Evolutionary conservation across 306 rosid genomes (phyloP).

Genomic region (Lathyrus sativus): DNA sequence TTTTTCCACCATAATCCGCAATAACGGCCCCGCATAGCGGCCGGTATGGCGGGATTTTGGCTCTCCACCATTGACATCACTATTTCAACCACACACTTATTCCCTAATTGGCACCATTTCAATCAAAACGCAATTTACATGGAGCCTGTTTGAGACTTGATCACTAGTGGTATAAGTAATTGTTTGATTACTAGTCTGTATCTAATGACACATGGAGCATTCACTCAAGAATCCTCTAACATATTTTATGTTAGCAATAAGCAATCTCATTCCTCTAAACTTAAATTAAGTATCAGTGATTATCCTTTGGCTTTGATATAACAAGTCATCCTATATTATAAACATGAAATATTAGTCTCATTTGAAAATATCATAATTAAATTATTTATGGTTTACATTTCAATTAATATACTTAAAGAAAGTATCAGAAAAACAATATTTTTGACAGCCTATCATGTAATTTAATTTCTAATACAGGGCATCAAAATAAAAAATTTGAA

Average conservation of each 20-base stretch:
- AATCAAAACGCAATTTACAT: background rate
- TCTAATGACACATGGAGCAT: background rate
- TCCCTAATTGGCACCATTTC: background rate
- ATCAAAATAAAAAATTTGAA: constrained; percentile 7
- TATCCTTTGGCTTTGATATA: background rate
- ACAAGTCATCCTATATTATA: background rate
- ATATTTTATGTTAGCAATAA: constrained; percentile 8
- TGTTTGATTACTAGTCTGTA: background rate
- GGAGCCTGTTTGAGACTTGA: background rate
- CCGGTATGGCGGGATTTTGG: too few relatives aligned
- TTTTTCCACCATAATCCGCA: too few relatives aligned
- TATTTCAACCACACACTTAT: too few relatives aligned
- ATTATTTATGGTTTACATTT: background rate
- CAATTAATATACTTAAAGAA: background rate
- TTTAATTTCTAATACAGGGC: background rate
- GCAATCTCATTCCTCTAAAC: background rate
- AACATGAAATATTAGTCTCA: background rate
- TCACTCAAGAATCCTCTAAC: background rate
- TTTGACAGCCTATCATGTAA: background rate
- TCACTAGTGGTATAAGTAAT: constrained; percentile 8
- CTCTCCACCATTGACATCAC: too few relatives aligned
- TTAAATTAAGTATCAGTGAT: constrained; percentile 9
- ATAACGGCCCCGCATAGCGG: too few relatives aligned
- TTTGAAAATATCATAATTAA: background rate
- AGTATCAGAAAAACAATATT: background rate